A percentile compares a stretch with the other conserved stretches of the same genome.
phyloP scores from a whole-genome alignment of 2,329 filamentous ascomycete genomes.

The Aureobasidium leucospermi region DNA sequence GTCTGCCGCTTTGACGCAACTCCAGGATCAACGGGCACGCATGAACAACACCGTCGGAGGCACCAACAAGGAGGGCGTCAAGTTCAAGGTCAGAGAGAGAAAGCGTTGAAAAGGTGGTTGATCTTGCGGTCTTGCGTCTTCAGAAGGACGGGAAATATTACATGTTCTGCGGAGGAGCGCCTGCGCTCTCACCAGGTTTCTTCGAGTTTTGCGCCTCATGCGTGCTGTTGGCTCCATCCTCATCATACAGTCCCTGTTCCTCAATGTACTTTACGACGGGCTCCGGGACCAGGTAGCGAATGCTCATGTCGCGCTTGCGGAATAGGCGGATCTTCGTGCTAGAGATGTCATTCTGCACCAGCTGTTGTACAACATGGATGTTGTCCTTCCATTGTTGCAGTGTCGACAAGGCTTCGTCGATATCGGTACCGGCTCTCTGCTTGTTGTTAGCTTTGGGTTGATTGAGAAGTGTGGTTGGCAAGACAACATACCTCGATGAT shows the following conservation, averaged over 20 bases:
- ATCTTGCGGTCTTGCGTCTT: not conserved
- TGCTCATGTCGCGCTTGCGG: constrained; percentile 70
- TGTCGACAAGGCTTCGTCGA: constrained; percentile 77
- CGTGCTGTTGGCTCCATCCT: constrained; percentile 26
- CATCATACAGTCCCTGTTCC: constrained; percentile 30
- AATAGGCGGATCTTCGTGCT: constrained; percentile 78
- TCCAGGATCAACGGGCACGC: constrained; percentile 53
- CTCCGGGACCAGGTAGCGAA: constrained; percentile 67
- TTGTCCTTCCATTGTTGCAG: constrained; percentile 79
- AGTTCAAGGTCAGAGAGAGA: constrained; percentile 57
- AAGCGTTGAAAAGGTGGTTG: constrained; percentile 38
- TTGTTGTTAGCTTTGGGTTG: constrained; percentile 55
- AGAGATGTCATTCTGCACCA: constrained; percentile 80
- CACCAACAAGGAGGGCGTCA: constrained; percentile 55
- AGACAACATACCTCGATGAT: constrained; percentile 50
- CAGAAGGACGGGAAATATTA: not conserved
- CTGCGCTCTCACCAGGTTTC: constrained; percentile 26
- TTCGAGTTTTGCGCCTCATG: constrained; percentile 22
- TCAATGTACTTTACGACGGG: constrained; percentile 56
- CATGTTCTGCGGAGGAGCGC: constrained; percentile 15
- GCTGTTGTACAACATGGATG: constrained; percentile 79
- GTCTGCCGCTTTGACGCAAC: constrained; percentile 46
- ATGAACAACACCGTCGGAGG: constrained; percentile 56
- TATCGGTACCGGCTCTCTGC: constrained; percentile 79
- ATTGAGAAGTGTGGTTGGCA: not conserved